phyloP scores from a whole-genome alignment of 805 yeast species.

The Blastobotrys parvus region DNA sequence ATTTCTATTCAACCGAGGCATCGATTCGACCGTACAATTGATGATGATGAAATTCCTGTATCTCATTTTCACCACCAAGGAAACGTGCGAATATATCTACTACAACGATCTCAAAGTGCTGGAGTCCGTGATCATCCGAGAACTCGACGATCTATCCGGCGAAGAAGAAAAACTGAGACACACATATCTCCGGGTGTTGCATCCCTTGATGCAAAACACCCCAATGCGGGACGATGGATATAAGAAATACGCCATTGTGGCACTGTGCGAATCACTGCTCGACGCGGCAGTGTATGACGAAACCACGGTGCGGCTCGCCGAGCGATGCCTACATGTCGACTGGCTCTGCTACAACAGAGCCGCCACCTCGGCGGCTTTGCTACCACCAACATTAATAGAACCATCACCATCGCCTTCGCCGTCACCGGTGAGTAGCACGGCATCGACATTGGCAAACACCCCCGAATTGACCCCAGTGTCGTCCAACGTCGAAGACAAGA shows the following conservation, averaged over 20 bases:
- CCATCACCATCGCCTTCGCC: constrained; percentile 12
- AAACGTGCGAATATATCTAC: constrained; percentile 61
- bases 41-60: constrained; percentile 73
- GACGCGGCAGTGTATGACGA: constrained; percentile 8
- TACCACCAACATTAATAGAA: not conserved
- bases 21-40: constrained; percentile 62
- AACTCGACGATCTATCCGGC: constrained; percentile 59
- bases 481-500: not conserved
- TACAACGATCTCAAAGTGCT: constrained; percentile 78
- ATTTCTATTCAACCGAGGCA: constrained; percentile 65
- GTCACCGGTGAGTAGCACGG: too few species aligned
- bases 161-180: constrained; percentile 52
- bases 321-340: constrained; percentile 19
- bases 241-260: constrained; percentile 45
- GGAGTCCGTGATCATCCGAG: constrained; percentile 75
- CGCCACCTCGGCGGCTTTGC: constrained; percentile 6
- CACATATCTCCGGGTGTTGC: constrained; percentile 64
- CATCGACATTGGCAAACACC: too few species aligned
- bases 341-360: constrained; percentile 20
- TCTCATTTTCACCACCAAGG: constrained; percentile 57
- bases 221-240: constrained; percentile 51
- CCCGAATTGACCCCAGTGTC: not conserved
- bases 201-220: constrained; percentile 61
- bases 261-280: constrained; percentile 42
- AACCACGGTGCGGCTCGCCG: constrained; percentile 22